A percentile compares a stretch with the other conserved stretches of the same genome.
phyloP scores from a whole-genome alignment of 2,329 filamentous ascomycete species.

The Colletotrichum higginsianum region DNA sequence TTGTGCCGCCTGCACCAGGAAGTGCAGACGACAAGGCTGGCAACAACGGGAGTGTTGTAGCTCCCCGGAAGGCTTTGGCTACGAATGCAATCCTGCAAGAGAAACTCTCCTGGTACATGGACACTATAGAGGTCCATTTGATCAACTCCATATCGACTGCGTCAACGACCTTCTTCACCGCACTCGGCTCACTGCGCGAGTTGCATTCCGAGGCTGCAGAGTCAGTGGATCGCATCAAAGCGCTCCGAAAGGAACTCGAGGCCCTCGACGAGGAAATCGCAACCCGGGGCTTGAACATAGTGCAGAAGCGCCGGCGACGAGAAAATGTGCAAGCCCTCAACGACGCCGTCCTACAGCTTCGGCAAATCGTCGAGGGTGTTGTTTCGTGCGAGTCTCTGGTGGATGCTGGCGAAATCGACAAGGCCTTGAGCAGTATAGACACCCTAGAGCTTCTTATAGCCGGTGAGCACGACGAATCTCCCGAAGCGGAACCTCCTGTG shows the following conservation, averaged over 20 bases:
- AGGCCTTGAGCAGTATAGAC: constrained; percentile 84
- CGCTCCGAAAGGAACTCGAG: constrained; percentile 82
- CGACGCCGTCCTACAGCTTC: constrained; percentile 86
- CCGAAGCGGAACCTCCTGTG: constrained; percentile 48
- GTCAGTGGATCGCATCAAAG: constrained; percentile 89
- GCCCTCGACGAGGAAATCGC: constrained; percentile 91
- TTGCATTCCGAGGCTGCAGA: constrained; percentile 93
- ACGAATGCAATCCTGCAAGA: constrained; percentile 98
- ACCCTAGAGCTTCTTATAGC: constrained; percentile 84
- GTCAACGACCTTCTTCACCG: constrained; percentile 96
- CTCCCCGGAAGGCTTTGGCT: constrained; percentile 87
- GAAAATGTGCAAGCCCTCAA: constrained; percentile 89
- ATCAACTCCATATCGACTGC: constrained; percentile 97
- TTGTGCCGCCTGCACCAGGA: constrained; percentile 79
- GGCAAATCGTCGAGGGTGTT: constrained; percentile 82
- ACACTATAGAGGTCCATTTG: constrained; percentile 96
- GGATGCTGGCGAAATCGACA: constrained; percentile 86
- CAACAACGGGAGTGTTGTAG: constrained; percentile 70
- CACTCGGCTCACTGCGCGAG: constrained; percentile 90
- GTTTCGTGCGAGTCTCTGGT: constrained; percentile 84
- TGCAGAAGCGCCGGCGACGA: constrained; percentile 84
- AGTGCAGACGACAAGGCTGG: constrained; percentile 67
- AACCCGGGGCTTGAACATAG: constrained; percentile 85
- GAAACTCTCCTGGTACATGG: constrained; percentile 99
- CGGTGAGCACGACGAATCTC: constrained; percentile 71